Conservation (phyloP, 2,329 filamentous ascomycete genomes). For the Arachnopeziza araneosa region DNA sequence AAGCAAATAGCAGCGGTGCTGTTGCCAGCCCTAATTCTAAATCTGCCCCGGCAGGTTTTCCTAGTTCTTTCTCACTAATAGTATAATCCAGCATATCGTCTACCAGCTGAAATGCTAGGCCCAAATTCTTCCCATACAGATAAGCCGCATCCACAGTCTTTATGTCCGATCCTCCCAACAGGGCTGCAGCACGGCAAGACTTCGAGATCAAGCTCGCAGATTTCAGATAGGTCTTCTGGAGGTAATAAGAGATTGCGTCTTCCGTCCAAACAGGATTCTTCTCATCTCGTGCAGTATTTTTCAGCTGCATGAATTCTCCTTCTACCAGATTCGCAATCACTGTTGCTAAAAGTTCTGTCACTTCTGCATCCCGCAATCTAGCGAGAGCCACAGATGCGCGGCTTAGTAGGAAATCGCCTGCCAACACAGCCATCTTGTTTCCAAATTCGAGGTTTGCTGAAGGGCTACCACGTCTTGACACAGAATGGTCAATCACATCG, state of each 20-base stretch:
- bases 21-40: constrained; percentile 90
- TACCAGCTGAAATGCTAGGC: constrained; percentile 92
- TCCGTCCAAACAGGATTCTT: constrained; percentile 78
- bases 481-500: constrained; percentile 93
- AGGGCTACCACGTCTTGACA: constrained; percentile 74
- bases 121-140: constrained; percentile 85
- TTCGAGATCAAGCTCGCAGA: constrained; percentile 95
- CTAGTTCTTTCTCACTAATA: constrained; percentile 73
- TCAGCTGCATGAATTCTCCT: constrained; percentile 99
- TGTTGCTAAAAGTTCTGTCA: constrained; percentile 88
- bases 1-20: constrained; percentile 89
- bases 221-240: constrained; percentile 98
- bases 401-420: constrained; percentile 92
- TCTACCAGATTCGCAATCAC: constrained; percentile 97
- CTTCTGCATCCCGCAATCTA: constrained; percentile 84
- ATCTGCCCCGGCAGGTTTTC: constrained; percentile 93
- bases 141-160: constrained; percentile 89
- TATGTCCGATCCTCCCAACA: constrained; percentile 71
- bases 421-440: constrained; percentile 98
- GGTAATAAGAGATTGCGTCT: constrained; percentile 84
- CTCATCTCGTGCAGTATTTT: constrained; percentile 91
- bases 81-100: constrained; percentile 99
- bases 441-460: constrained; percentile 94
- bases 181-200: constrained; percentile 82
- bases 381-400: constrained; percentile 91